Evolutionary conservation across 1,139 yeast genomes (phyloP).

Genomic region (Geotrichum citri-aurantii): DNA sequence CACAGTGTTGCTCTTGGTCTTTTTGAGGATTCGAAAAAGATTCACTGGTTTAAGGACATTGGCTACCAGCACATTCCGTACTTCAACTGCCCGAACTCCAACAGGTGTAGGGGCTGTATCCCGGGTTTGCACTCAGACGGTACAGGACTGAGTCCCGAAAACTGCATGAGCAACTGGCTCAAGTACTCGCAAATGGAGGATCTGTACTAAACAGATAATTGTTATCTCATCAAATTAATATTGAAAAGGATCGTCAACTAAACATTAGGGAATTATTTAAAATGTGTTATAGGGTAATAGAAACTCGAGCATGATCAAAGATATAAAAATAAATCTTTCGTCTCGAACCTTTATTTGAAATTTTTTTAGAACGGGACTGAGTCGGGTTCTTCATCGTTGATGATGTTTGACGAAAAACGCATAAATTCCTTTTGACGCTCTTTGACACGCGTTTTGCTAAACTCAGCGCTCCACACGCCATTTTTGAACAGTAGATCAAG

Average conservation of each 20-base stretch:
- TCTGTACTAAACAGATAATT: slow-evolving; percentile 5
- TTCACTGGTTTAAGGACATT: slow-evolving; percentile 87
- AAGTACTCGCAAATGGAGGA: slow-evolving; percentile 29
- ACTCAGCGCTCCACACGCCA: slow-evolving; percentile 16
- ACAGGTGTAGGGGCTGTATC: slow-evolving; percentile 41
- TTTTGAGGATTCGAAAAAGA: slow-evolving; percentile 60
- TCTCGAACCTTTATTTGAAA: too few relatives aligned
- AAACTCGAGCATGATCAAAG: too few relatives aligned
- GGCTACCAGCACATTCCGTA: slow-evolving; percentile 76
- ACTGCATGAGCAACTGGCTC: slow-evolving; percentile 72
- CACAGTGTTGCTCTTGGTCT: slow-evolving; percentile 70
- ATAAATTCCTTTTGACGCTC: slow-evolving; percentile 3
- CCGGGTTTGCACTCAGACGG: slow-evolving; percentile 45
- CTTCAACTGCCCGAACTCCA: slow-evolving; percentile 57
- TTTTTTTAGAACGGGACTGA: background rate
- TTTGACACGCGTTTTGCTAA: slow-evolving; percentile 6
- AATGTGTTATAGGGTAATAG: too few relatives aligned
- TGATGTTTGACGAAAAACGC: background rate
- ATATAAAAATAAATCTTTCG: too few relatives aligned
- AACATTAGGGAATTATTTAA: background rate
- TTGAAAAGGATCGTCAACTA: background rate
- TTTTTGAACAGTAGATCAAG: slow-evolving; percentile 7
- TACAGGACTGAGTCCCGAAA: slow-evolving; percentile 50
- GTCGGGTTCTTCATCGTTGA: background rate
- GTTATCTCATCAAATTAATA: background rate